Evolutionary conservation across 192 early-diverging fungal genomes (phyloP).

Genomic region (Mortierella antarctica): DNA sequence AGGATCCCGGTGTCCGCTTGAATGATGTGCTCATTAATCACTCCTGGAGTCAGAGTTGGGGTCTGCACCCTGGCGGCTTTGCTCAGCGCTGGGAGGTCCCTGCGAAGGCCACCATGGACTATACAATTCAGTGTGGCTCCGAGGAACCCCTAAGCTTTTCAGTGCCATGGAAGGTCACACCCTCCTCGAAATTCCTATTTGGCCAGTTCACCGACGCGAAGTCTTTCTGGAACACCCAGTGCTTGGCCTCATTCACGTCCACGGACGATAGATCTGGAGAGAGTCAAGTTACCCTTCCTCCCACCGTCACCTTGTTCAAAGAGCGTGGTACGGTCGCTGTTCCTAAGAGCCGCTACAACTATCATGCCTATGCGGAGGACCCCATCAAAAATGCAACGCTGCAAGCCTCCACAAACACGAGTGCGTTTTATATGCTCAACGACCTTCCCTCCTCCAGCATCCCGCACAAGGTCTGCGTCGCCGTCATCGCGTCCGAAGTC

Average conservation of each 20-base stretch:
- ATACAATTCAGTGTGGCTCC: conserved; percentile 32
- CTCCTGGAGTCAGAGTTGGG: conserved; percentile 25
- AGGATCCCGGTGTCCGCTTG: conserved; percentile 53
- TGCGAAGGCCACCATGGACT: conserved; percentile 16
- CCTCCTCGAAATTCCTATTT: conserved; percentile 13
- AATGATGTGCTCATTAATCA: conserved; percentile 34
- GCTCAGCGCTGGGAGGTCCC: conserved; percentile 31
- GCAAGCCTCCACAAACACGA: neutral
- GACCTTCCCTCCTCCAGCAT: neutral
- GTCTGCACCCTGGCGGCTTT: conserved; percentile 21
- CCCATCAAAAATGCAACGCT: conserved; percentile 23
- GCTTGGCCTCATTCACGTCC: neutral
- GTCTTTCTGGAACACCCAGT: conserved; percentile 35
- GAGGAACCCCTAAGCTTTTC: conserved; percentile 11
- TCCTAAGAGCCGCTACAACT: neutral
- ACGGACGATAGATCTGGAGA: no score
- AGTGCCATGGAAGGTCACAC: conserved; percentile 14
- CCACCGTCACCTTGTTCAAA: conserved; percentile 9
- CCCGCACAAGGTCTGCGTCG: neutral
- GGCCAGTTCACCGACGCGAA: conserved; percentile 17
- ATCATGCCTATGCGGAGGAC: neutral
- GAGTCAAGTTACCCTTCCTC: neutral
- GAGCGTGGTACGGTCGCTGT: conserved; percentile 17
- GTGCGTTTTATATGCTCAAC: conserved; percentile 19
- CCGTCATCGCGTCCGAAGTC: neutral